Conservation (phyloP, 2,329 filamentous ascomycete genomes). For the Aurifilum marmelostoma region DNA sequence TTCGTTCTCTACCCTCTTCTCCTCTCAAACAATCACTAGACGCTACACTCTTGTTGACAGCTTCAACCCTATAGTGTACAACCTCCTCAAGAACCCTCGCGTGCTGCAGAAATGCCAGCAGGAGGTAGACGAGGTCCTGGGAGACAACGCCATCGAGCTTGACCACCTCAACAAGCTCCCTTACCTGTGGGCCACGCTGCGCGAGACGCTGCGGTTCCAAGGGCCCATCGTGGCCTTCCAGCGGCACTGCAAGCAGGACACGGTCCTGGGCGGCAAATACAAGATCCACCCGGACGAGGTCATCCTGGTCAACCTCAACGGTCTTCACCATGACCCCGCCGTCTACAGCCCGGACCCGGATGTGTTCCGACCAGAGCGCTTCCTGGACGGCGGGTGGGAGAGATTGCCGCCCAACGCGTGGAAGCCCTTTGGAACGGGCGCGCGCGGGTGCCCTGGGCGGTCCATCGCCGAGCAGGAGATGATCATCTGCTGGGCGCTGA, state of each 20-base stretch:
- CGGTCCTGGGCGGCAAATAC: conserved; percentile 29
- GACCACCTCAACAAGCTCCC: conserved; percentile 29
- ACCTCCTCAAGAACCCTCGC: conserved; percentile 30
- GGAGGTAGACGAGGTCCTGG: conserved; percentile 31
- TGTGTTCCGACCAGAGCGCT: conserved; percentile 31
- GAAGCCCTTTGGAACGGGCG: conserved; percentile 51
- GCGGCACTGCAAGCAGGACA: conserved; percentile 27
- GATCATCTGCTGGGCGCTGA: conserved; percentile 44
- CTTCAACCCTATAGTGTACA: conserved; percentile 13
- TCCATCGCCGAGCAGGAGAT: conserved; percentile 50
- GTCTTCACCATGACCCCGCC: conserved; percentile 29
- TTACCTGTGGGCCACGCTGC: conserved; percentile 29
- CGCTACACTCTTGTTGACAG: neutral
- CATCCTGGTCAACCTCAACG: conserved; percentile 29
- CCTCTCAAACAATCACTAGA: too few species aligned
- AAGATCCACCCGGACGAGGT: conserved; percentile 25
- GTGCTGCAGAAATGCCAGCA: conserved; percentile 30
- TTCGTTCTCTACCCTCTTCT: too few species aligned
- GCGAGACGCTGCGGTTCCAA: conserved; percentile 29
- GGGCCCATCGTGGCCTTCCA: conserved; percentile 26
- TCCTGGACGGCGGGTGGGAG: conserved; percentile 30
- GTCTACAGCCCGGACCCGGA: conserved; percentile 30
- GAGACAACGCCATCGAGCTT: conserved; percentile 26
- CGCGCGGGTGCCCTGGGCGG: conserved; percentile 47
- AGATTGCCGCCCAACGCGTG: conserved; percentile 34